phyloP scores from a whole-genome alignment of 2,329 filamentous ascomycete genomes.

The Macrophomina tecta region DNA sequence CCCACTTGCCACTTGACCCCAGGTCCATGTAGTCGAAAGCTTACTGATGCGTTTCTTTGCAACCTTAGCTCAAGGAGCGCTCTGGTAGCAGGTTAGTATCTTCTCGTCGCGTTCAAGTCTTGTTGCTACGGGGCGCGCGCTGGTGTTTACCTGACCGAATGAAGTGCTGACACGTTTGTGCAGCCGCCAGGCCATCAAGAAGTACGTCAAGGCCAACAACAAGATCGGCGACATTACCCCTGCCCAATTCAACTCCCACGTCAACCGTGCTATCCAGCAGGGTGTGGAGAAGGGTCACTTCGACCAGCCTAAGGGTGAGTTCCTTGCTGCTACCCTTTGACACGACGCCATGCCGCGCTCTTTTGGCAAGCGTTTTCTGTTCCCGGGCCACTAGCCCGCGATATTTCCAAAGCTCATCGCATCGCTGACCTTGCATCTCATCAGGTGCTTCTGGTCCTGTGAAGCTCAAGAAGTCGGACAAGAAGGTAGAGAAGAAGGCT shows the following conservation, averaged over 20 bases:
- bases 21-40: conserved; percentile 27
- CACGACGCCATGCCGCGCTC: too few species aligned
- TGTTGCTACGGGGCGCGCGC: conserved; percentile 36
- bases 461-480: conserved; percentile 86
- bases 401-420: not conserved
- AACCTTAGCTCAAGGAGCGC: conserved; percentile 69
- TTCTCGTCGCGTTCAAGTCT: conserved; percentile 35
- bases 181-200: conserved; percentile 76
- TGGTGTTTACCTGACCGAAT: conserved; percentile 33
- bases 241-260: conserved; percentile 71
- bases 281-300: conserved; percentile 89
- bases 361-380: conserved; percentile 36
- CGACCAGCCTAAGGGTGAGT: conserved; percentile 86
- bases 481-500: conserved; percentile 21
- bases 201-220: conserved; percentile 77
- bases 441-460: conserved; percentile 83
- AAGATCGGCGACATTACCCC: conserved; percentile 62
- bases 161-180: conserved; percentile 42
- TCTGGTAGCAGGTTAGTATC: conserved; percentile 70
- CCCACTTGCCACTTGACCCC: conserved; percentile 33
- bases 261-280: conserved; percentile 82
- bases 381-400: conserved; percentile 19
- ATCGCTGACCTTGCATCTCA: conserved; percentile 7
- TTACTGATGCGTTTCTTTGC: conserved; percentile 57
- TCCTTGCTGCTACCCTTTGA: too few species aligned